These are phyloP conservation scores for Lichtheimia ornata DNA, from an alignment of 371 early-diverging fungal genomes.

Conservation along the genomic window DNA sequence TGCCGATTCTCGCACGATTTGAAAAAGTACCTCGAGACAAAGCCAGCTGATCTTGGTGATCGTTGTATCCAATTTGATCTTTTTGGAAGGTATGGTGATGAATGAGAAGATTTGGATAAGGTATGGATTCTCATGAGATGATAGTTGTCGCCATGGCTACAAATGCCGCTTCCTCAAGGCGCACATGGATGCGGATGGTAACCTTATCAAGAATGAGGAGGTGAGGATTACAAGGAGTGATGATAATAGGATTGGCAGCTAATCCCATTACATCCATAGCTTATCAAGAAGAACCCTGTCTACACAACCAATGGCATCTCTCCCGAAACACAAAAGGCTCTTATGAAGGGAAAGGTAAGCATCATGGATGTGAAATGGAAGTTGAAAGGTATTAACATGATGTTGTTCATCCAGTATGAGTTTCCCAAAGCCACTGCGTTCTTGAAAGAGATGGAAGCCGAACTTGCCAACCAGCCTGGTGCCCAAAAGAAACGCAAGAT, in stretches of 20 bases:
- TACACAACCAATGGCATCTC: conserved; percentile 44
- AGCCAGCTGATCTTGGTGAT: conserved; percentile 77
- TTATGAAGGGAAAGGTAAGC: conserved; percentile 40
- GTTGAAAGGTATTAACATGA: too few species aligned
- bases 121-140: background rate
- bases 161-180: conserved; percentile 78
- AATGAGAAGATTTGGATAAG: background rate
- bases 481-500: conserved; percentile 28
- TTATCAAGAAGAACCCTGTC: conserved; percentile 29
- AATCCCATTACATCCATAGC: conserved; percentile 6
- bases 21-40: conserved; percentile 56
- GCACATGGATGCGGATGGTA: conserved; percentile 63
- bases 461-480: conserved; percentile 25
- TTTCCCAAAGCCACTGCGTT: conserved; percentile 50
- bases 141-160: conserved; percentile 66
- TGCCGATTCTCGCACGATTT: conserved; percentile 74
- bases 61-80: conserved; percentile 71
- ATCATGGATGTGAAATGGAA: background rate
- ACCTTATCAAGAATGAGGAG: conserved; percentile 54
- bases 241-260: background rate
- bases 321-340: conserved; percentile 48
- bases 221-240: conserved; percentile 9
- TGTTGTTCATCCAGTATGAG: conserved; percentile 28
- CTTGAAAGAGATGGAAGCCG: conserved; percentile 36
- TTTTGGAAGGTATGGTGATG: conserved; percentile 66